Conservation (phyloP, 2,329 filamentous ascomycete species). For the Tothia fuscella region DNA sequence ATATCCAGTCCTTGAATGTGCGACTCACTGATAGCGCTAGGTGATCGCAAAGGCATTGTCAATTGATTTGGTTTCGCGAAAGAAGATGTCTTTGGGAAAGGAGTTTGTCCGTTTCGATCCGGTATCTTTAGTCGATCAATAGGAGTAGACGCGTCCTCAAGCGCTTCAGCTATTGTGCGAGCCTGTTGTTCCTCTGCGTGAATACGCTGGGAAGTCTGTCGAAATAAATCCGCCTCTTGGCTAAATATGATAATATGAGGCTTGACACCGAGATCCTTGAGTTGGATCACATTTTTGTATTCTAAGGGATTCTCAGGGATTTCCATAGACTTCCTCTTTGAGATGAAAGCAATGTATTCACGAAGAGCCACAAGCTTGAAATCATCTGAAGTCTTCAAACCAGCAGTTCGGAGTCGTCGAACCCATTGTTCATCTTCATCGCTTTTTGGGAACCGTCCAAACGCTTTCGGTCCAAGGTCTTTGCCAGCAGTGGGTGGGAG, state of each 20-base stretch:
- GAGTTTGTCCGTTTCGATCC: no score
- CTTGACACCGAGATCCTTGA: slow-evolving; percentile 65
- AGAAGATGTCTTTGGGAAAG: not conserved
- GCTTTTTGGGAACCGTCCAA: slow-evolving; percentile 59
- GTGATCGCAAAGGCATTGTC: no score
- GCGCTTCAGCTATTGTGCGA: slow-evolving; percentile 79
- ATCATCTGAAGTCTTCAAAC: slow-evolving; percentile 73
- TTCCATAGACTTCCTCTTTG: slow-evolving; percentile 54
- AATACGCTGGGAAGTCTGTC: slow-evolving; percentile 19
- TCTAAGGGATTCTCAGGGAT: slow-evolving; percentile 30
- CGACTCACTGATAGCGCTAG: not conserved
- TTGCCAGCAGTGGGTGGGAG: slow-evolving; percentile 43
- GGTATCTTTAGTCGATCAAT: no score
- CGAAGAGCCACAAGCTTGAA: slow-evolving; percentile 74
- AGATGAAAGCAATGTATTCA: slow-evolving; percentile 84
- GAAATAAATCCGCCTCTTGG: slow-evolving; percentile 48
- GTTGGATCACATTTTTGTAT: slow-evolving; percentile 58
- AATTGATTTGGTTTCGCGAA: not conserved
- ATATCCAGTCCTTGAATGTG: slow-evolving; percentile 2
- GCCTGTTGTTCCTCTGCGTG: slow-evolving; percentile 29
- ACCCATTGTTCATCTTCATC: slow-evolving; percentile 95
- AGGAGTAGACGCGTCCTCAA: slow-evolving; percentile 63
- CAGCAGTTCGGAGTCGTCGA: slow-evolving; percentile 69
- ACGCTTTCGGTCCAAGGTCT: slow-evolving; percentile 44
- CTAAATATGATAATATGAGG: slow-evolving; percentile 91